Base-by-base conservation (phyloP, 2,329 filamentous ascomycete genomes). In the Exophiala viscosa region DNA sequence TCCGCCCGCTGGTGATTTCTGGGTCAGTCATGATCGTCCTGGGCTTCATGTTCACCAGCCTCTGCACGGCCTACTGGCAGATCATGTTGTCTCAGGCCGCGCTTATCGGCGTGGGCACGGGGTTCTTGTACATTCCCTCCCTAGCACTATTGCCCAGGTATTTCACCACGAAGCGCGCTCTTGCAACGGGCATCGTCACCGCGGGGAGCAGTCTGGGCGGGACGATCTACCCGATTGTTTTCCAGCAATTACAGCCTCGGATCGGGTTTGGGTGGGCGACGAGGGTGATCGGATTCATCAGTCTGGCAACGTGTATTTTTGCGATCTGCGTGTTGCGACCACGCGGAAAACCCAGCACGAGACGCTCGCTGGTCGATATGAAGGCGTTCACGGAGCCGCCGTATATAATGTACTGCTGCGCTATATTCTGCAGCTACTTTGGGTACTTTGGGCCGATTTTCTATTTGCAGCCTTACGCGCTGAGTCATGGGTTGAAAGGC, bases 261-360 rank as follows among this genome's bases (percentile, higher is more conserved):
- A 62, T 82, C 9, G 80, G 80, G 0, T 83, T 82, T 52, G 69
- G 71, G 10, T 84, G 81, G 81, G 74, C 80, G 4, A 35, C 41
- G 7, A 42, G 48, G 8, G 31, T 51, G 8, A 23, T 46, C 7
- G 48, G 41, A 15, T 51, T 51, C 28, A 18, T 51, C n/a, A 35
- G 31, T n/a, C 48, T 51, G 4, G 46, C 18, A 7, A 48, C 46
- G 3, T 48, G 23, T 7, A 5, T 32, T 13, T 48, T 40, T n/a
- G 33, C 38, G 7, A 41, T 31, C 6, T 17, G 23, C 32, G 46
- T 40, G 9, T 38, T 48, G 6, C 46, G 33, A 15, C 46, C 35
- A 4, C 34, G 46, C 2, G 35, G 35, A 1, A 14, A 18, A 2
- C 28, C 35, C 7, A 48, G 15, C 15, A 42, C 46, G 1, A 15